Evolutionary conservation across 192 early-diverging fungal species (phyloP).

Genomic region (Umbelopsis sp.): DNA sequence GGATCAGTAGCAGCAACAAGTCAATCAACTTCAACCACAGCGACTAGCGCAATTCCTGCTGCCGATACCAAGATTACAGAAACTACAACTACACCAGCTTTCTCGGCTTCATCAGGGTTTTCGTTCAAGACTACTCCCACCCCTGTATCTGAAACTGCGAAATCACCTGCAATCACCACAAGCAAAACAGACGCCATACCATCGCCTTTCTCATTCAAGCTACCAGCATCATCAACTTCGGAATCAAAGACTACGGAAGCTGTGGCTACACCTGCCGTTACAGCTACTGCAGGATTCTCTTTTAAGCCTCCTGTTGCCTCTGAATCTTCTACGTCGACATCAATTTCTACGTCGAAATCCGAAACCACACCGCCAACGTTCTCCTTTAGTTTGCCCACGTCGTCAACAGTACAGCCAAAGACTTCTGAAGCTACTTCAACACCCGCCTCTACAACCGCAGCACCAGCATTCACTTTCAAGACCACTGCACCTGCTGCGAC

Average conservation of each 20-base stretch:
- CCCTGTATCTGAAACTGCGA: neutral
- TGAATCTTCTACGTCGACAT: neutral
- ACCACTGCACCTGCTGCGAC: neutral
- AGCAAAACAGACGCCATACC: neutral
- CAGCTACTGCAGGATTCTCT: neutral
- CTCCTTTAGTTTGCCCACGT: conserved; percentile 15
- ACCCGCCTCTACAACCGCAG: neutral
- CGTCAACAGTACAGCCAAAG: neutral
- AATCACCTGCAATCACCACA: neutral
- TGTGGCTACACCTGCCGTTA: no score
- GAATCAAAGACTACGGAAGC: no score
- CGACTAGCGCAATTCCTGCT: neutral
- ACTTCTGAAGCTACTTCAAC: neutral
- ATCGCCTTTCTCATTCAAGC: neutral
- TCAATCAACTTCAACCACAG: neutral
- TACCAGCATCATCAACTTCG: no score
- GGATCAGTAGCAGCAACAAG: neutral
- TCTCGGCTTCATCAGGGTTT: conserved; percentile 1
- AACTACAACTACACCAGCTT: neutral
- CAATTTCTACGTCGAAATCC: neutral
- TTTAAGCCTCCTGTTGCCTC: neutral
- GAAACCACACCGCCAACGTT: neutral
- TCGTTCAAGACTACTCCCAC: conserved; percentile 12
- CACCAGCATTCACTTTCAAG: conserved; percentile 16
- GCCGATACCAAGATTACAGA: neutral